Base-by-base conservation (phyloP, 2,329 filamentous ascomycete genomes). In the Pseudocercospora fuligena region DNA sequence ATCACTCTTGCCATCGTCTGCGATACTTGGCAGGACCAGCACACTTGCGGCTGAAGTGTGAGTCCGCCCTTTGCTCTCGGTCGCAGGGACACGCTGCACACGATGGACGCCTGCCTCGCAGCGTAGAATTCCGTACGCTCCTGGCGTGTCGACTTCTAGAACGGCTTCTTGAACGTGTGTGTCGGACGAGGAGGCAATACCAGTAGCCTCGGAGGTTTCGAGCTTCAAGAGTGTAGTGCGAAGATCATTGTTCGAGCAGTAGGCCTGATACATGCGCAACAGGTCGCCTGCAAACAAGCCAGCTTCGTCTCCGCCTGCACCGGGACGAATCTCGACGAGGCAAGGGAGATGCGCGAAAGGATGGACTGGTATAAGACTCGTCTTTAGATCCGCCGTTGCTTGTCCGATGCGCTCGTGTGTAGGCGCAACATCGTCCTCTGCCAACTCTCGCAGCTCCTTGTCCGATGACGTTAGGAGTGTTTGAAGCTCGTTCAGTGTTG, bases 41-140 rank as follows among this genome's bases (percentile, higher is more conserved):
- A 99, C 92, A 5, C 92, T 93, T 2, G 93, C 94, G 12, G 94
- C 94, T 76, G 92, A 95, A 11, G 95, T 99, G 79, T 99, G 95
- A 16, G 93, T 95, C 29, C 95, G 89, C 1, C 95, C 95, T 77
- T 93, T 94, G 71, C 85, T 92, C 78, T 99, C 95, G 0, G 95
- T 99, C 11, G 90, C 90, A 1, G 95, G 95, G 3, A 99, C 90
- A 27, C 95, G 89, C 82, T 99, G 95, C 0, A 99, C 95, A 29
- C 95, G 88, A 78, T 99, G 95, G 71, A 99, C 95, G 33, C 95
- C 95, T 2, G 94, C 92, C 80, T 99, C 95, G 73, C 90, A 90
- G 67, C 94, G 88, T 74, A 99, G 88, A 1, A 88, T 76, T 67
- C 91, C 92, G 79, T 97, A 99, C 23, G 93, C 90, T 31, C 92